Conservation (phyloP, 2,329 filamentous ascomycete genomes). For the Magnaporthiopsis poae region DNA sequence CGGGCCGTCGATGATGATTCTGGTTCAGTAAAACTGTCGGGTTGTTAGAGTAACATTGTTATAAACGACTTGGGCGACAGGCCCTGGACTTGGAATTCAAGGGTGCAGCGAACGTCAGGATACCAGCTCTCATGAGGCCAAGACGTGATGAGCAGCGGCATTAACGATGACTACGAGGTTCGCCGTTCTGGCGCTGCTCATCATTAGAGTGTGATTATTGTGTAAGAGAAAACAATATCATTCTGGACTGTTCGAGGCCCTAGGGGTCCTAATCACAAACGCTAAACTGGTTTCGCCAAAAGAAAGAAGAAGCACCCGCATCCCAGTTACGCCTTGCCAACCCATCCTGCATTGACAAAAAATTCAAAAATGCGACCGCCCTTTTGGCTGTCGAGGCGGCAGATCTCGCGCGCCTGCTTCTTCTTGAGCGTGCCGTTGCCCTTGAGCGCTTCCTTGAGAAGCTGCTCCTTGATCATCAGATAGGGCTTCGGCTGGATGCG, state of each 20-base stretch:
- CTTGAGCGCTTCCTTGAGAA: constrained; percentile 85
- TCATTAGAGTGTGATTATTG: not conserved
- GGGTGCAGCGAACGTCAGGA: not conserved
- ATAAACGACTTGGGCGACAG: not conserved
- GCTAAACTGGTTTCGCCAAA: not conserved
- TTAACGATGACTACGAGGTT: no score
- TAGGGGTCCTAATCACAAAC: not conserved
- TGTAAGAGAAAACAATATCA: not conserved
- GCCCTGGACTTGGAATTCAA: not conserved
- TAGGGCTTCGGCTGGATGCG: constrained; percentile 90
- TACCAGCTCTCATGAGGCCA: no score
- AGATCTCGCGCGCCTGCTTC: constrained; percentile 83
- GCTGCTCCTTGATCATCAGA: constrained; percentile 81
- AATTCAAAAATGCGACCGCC: constrained; percentile 85
- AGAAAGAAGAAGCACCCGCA: not conserved
- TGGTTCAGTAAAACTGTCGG: not conserved
- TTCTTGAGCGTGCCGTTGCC: constrained; percentile 82
- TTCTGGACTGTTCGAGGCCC: not conserved
- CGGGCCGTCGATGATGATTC: not conserved
- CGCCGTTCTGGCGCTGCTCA: no score
- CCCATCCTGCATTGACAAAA: constrained; percentile 85
- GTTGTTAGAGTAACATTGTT: not conserved
- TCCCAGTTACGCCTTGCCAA: constrained; percentile 59
- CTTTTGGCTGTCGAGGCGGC: constrained; percentile 73
- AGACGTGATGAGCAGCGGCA: no score